Percentiles rank a stretch among this genome's conserved stretches.
These are phyloP conservation scores for Eucalyptus curtisii DNA, from an alignment of 345 rosid genomes.

Conservation along the genomic window DNA sequence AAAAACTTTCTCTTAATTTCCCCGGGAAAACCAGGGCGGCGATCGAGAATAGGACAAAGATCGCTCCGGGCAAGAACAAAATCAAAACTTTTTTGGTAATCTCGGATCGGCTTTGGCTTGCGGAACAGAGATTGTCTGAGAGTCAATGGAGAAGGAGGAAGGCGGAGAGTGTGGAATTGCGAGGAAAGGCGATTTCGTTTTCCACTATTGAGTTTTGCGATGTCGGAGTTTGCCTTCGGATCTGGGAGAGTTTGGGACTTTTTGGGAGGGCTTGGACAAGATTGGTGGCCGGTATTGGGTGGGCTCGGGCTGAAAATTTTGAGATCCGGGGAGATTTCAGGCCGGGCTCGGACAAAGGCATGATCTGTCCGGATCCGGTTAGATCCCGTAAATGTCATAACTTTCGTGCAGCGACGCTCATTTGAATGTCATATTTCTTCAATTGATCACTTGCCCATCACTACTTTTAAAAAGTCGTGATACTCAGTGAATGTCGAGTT, in stretches of 20 bases:
- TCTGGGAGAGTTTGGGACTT: not conserved
- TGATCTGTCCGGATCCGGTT: accelerated
- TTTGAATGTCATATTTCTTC: not conserved
- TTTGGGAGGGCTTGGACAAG: not conserved
- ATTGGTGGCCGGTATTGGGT: not conserved
- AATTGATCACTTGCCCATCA: not conserved
- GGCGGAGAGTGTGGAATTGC: not conserved
- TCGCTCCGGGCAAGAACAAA: not conserved
- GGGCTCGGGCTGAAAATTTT: not conserved
- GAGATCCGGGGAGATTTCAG: not conserved
- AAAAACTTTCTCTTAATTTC: not conserved
- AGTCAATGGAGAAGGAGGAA: not conserved
- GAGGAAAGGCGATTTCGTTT: not conserved
- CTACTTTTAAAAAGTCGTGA: not conserved
- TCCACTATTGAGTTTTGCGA: not conserved
- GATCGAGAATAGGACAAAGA: not conserved
- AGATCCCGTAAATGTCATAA: not conserved
- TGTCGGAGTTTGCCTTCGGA: not conserved
- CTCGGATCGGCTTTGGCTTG: not conserved
- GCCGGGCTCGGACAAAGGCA: not conserved
- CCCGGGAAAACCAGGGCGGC: not conserved
- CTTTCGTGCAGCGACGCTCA: accelerated
- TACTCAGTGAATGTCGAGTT: accelerated
- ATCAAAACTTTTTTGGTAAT: not conserved
- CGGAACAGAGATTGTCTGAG: not conserved